Conservation (phyloP, 1,284 basidiomycete species). For the Hemileia vastatrix region DNA sequence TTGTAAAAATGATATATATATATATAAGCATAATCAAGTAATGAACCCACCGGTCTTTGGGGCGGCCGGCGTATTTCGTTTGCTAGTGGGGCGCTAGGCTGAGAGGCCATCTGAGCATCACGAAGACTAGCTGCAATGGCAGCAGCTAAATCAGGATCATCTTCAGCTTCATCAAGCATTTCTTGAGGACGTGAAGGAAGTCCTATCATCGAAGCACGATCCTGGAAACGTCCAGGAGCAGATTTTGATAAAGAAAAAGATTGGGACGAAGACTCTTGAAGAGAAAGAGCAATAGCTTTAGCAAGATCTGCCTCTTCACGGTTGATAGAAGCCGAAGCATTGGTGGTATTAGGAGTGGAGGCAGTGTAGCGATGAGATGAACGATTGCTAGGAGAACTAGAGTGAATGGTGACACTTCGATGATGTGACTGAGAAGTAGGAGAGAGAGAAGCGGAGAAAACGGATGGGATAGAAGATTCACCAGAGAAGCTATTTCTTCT, state of each 20-base stretch:
- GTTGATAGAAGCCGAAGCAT: slow-evolving; percentile 47
- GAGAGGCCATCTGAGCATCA: slow-evolving; percentile 62
- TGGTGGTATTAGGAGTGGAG: slow-evolving; percentile 8
- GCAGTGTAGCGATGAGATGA: slow-evolving; percentile 22
- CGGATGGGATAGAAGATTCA: neutral
- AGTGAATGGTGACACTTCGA: slow-evolving; percentile 25
- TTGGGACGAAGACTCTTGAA: slow-evolving; percentile 47
- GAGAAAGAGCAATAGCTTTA: slow-evolving; percentile 80
- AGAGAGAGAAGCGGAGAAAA: slow-evolving; percentile 30
- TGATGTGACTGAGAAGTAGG: slow-evolving; percentile 34
- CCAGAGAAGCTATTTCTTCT: slow-evolving; percentile 21
- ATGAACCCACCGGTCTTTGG: slow-evolving; percentile 4
- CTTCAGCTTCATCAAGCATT: slow-evolving; percentile 51
- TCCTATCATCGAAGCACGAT: neutral
- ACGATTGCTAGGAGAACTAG: neutral
- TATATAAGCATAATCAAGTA: too few relatives aligned
- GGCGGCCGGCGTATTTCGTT: neutral
- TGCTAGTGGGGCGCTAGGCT: slow-evolving; percentile 16
- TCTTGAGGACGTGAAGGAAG: slow-evolving; percentile 11
- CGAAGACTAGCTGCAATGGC: slow-evolving; percentile 91
- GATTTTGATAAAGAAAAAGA: slow-evolving; percentile 2
- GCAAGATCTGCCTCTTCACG: slow-evolving; percentile 79
- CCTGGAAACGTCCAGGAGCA: neutral
- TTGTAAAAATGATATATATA: too few relatives aligned
- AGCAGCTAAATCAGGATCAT: slow-evolving; percentile 82